A percentile compares a stretch with the other conserved stretches of the same genome.
Evolutionary conservation across 176 grass and related monocot species (phyloP).

Genomic region (Saccharum officinarum): DNA sequence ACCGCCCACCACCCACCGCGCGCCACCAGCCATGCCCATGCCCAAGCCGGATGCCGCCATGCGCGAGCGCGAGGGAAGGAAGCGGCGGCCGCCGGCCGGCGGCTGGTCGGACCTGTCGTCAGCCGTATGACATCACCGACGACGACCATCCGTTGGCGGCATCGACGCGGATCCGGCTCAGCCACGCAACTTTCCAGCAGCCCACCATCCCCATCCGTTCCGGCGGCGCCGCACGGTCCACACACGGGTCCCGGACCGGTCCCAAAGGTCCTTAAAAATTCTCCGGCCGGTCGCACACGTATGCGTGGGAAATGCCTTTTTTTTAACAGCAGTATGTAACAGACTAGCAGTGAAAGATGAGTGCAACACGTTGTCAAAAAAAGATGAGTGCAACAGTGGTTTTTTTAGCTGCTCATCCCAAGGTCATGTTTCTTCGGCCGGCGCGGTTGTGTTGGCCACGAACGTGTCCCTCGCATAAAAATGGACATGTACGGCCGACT

Average conservation of each 20-base stretch:
- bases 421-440: too few species aligned
- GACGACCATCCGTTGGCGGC: not conserved
- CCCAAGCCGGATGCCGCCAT: too few species aligned
- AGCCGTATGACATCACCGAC: not conserved
- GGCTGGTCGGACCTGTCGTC: not conserved
- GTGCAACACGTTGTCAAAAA: not conserved
- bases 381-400: not conserved
- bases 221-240: not conserved
- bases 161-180: not conserved
- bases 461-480: too few species aligned
- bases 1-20: too few species aligned
- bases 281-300: not conserved
- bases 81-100: too few species aligned
- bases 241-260: not conserved
- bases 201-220: not conserved
- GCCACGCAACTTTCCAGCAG: not conserved
- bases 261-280: not conserved
- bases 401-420: too few species aligned
- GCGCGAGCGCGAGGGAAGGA: too few species aligned
- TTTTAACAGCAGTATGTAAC: too few species aligned
- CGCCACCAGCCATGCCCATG: too few species aligned
- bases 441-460: too few species aligned
- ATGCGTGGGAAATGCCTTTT: not conserved
- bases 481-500: too few species aligned
- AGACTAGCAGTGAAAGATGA: not conserved